Base-by-base conservation (phyloP, 176 grass and related monocot genomes). In the Microstegium vimineum region DNA sequence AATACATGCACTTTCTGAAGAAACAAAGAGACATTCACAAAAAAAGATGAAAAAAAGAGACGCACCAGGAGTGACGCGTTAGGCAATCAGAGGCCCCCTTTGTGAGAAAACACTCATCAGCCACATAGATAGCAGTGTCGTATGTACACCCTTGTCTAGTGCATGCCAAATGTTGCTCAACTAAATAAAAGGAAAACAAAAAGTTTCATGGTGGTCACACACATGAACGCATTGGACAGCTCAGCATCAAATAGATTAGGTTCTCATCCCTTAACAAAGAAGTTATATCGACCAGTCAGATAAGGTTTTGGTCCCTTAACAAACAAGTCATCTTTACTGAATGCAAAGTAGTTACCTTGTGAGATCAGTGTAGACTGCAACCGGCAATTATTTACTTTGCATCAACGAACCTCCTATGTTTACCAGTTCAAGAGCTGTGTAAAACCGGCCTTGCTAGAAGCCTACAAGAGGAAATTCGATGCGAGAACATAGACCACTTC, bases 101-200 rank as follows among this genome's bases (percentile, higher is more conserved):
- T 35, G 86, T 88, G 81, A 67, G 43, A 34, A 26, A 18, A 80
- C 30, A 89, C 30, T 85, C 70, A 59, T 63, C 70, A 81, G 8
- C 30, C 81, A 84, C 69, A 75, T 69, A 69, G 62, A n/a, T n/a
- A n/a, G n/a, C n/a, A n/a, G n/a, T n/a, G n/a, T 49, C 6, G 31
- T n/a, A n/a, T 73, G 13, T n/a, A 26, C 16, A 18, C 25, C 7
- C 26, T 45, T 51, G 22, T 62, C 31, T 62, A 81, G 63, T 81
- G 71, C 71, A 59, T 35, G 64, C 76, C 87, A 63, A 70, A 22
- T 76, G 62, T 52, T 70, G 51, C 52, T 42, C 87, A 42, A 89
- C 87, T 71, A 7, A 22, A 22, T 10, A 8, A 37, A 75, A 52
- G 26, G 7, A 13, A 35, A 59, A 20, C 46, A 38, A 26, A 5